These are phyloP conservation scores for Teunomyces tritomae DNA, from an alignment of 805 yeast genomes.

Conservation along the genomic window DNA sequence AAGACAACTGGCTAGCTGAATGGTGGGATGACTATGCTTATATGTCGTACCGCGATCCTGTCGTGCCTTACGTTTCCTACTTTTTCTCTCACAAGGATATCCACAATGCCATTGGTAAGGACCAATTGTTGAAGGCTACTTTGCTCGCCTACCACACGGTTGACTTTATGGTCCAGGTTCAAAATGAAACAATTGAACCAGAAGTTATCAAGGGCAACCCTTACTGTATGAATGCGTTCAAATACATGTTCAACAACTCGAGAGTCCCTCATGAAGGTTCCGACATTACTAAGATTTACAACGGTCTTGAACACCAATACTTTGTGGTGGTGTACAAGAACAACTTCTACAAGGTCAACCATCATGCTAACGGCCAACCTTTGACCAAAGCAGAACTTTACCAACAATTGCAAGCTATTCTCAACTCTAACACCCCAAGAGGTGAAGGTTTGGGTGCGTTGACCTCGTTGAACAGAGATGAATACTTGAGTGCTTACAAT, in stretches of 20 bases:
- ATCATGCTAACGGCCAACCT: slow-evolving; percentile 47
- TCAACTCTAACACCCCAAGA: slow-evolving; percentile 34
- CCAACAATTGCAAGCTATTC: slow-evolving; percentile 57
- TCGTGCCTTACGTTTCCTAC: slow-evolving; percentile 92
- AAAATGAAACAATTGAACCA: slow-evolving; percentile 71
- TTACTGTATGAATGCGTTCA: slow-evolving; percentile 93
- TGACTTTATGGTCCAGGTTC: slow-evolving; percentile 64
- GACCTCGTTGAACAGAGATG: slow-evolving; percentile 83
- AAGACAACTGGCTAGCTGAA: slow-evolving; percentile 84
- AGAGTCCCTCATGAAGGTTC: slow-evolving; percentile 68
- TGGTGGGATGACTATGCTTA: slow-evolving; percentile 96
- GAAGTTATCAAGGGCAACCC: slow-evolving; percentile 77
- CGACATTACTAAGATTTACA: slow-evolving; percentile 61
- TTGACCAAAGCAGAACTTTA: slow-evolving; percentile 49
- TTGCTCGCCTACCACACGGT: slow-evolving; percentile 66
- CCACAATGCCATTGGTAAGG: slow-evolving; percentile 52
- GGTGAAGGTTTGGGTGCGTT: slow-evolving; percentile 71
- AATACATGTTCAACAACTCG: slow-evolving; percentile 84
- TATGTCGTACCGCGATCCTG: slow-evolving; percentile 86
- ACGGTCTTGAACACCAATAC: slow-evolving; percentile 54
- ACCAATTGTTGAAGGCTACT: slow-evolving; percentile 72
- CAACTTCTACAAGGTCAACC: slow-evolving; percentile 74
- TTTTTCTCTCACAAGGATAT: slow-evolving; percentile 81
- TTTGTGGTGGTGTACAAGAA: slow-evolving; percentile 72
- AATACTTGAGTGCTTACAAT: slow-evolving; percentile 62